These are phyloP conservation scores for Citrus hindsii DNA, from an alignment of 345 rosid species.

Conservation along the genomic window DNA sequence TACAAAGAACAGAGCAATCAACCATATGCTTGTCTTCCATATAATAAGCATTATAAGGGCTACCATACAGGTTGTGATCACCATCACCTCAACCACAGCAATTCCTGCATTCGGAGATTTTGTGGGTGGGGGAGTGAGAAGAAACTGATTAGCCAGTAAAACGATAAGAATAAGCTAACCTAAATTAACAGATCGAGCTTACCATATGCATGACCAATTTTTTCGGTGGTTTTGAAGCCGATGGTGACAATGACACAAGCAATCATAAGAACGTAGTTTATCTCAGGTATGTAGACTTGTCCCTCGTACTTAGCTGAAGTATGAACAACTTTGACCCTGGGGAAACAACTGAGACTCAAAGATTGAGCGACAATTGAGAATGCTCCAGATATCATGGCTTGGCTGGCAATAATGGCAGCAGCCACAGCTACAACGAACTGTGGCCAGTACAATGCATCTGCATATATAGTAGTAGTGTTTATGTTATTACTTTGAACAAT, in stretches of 20 bases:
- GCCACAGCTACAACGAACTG: constrained; percentile 53
- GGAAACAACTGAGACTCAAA: constrained; percentile 62
- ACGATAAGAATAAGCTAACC: no score
- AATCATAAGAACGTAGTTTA: constrained; percentile 74
- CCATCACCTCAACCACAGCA: constrained; percentile 64
- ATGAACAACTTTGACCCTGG: constrained; percentile 72
- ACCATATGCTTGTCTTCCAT: constrained; percentile 55
- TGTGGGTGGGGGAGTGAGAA: no score
- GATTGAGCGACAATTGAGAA: constrained; percentile 70
- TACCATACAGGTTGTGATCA: constrained; percentile 56
- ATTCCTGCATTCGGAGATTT: constrained; percentile 32
- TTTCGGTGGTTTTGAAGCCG: constrained; percentile 46
- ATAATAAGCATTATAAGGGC: constrained; percentile 63
- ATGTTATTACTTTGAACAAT: no score
- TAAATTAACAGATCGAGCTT: not conserved
- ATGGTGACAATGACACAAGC: constrained; percentile 55
- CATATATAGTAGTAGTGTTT: not conserved
- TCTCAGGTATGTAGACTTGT: constrained; percentile 84
- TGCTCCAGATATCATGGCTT: constrained; percentile 79
- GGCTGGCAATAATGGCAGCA: constrained; percentile 83
- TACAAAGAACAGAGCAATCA: constrained; percentile 36
- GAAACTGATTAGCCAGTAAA: no score
- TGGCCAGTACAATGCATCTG: constrained; percentile 31
- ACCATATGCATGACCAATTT: constrained; percentile 85
- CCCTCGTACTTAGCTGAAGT: constrained; percentile 75